phyloP scores from a whole-genome alignment of 352 stramenopile genomes.

The Albugo candida region DNA sequence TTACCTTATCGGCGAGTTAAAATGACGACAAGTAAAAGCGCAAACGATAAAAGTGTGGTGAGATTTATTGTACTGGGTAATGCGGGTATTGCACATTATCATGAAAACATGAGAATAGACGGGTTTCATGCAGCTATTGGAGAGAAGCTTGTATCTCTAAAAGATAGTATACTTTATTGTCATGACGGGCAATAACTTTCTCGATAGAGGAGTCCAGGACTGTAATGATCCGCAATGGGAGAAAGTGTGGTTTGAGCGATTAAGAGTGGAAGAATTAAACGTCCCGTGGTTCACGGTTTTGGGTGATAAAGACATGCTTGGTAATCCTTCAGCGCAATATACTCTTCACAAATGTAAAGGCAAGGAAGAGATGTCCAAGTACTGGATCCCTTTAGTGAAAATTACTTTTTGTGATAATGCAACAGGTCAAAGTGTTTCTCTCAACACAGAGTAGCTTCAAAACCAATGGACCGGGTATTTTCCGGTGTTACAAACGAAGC shows the following conservation, averaged over 20 bases:
- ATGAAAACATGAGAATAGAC: too few species aligned
- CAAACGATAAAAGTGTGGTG: too few species aligned
- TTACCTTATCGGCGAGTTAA: too few species aligned
- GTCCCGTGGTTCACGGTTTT: constrained; percentile 20
- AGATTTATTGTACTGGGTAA: too few species aligned
- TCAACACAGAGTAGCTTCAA: too few species aligned
- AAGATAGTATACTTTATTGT: constrained; percentile 16
- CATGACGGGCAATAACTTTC: constrained; percentile 23
- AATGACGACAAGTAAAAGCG: too few species aligned
- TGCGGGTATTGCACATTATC: too few species aligned
- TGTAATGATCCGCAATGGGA: constrained; percentile 13
- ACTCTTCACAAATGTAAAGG: constrained; percentile 8
- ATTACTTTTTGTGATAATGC: too few species aligned
- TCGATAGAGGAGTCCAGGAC: constrained; percentile 15
- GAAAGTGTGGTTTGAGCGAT: constrained; percentile 17
- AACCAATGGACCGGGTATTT: too few species aligned
- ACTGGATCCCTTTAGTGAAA: too few species aligned
- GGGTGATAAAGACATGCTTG: constrained; percentile 22
- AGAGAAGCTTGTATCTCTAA: constrained; percentile 5
- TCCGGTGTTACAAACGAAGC: too few species aligned
- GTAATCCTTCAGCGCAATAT: constrained; percentile 17
- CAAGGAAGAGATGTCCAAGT: constrained; percentile 13
- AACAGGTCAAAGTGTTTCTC: too few species aligned
- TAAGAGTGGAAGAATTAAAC: constrained; percentile 14
- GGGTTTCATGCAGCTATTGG: background rate